Conservation (phyloP, 2,329 filamentous ascomycete genomes). For the Ophiostoma quercus region DNA sequence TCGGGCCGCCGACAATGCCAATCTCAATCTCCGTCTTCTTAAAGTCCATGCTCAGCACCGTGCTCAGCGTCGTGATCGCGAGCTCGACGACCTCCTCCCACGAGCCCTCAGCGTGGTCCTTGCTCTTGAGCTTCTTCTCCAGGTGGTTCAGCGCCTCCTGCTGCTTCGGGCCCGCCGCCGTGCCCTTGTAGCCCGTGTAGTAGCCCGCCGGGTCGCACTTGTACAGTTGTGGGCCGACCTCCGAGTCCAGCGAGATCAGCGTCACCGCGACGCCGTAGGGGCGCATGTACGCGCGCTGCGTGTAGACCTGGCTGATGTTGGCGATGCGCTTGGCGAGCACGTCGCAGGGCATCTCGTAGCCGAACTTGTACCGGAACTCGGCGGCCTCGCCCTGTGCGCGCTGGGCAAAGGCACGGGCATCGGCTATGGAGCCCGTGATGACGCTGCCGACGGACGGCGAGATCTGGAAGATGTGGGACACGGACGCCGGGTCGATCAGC, state of each 20-base stretch:
- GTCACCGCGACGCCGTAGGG: constrained; percentile 94
- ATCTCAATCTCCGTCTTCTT: constrained; percentile 99
- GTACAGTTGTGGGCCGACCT: constrained; percentile 90
- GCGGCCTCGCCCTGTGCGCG: constrained; percentile 92
- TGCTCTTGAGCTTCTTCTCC: constrained; percentile 99
- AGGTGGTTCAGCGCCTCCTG: constrained; percentile 97
- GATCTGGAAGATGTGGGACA: constrained; percentile 95
- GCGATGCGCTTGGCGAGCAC: constrained; percentile 92
- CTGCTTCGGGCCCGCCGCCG: constrained; percentile 93
- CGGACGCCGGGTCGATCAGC: constrained; percentile 93
- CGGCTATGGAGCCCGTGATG: constrained; percentile 97
- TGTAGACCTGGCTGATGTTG: constrained; percentile 99
- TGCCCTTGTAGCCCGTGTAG: constrained; percentile 97
- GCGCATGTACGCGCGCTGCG: constrained; percentile 96
- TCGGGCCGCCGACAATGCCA: constrained; percentile 88
- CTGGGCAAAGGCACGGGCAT: constrained; percentile 88
- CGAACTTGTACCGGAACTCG: constrained; percentile 97
- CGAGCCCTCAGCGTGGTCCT: constrained; percentile 82
- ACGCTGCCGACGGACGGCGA: constrained; percentile 95
- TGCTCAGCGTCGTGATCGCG: constrained; percentile 91
- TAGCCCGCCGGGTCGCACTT: constrained; percentile 98
- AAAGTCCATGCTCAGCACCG: constrained; percentile 96
- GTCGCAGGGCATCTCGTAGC: constrained; percentile 99
- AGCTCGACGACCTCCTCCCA: constrained; percentile 99
- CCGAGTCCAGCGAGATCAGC: constrained; percentile 86